Percentiles rank a stretch among this genome's conserved stretches.
phyloP scores from a whole-genome alignment of 1,284 basidiomycete genomes.

The Tremellales sp. region DNA sequence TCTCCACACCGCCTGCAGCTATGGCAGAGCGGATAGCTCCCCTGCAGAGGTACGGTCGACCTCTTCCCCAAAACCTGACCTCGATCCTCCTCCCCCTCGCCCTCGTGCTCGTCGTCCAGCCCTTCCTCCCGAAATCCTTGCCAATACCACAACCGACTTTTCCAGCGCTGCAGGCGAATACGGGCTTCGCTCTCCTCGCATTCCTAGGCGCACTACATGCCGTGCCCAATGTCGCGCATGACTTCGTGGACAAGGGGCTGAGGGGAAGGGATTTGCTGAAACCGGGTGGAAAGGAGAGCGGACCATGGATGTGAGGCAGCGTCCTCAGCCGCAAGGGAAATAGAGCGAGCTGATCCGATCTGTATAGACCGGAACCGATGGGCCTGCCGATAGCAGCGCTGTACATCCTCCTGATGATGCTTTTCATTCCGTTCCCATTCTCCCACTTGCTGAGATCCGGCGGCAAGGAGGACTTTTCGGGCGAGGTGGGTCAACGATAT shows the following conservation, averaged over 20 bases:
- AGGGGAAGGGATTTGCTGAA: constrained; percentile 80
- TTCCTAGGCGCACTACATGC: constrained; percentile 68
- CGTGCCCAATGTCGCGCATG: constrained; percentile 67
- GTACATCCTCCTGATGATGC: constrained; percentile 78
- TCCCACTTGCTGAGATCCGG: constrained; percentile 58
- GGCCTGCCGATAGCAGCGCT: constrained; percentile 86
- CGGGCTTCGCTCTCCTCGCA: constrained; percentile 77
- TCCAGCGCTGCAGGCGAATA: constrained; percentile 55
- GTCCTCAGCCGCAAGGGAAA: background rate
- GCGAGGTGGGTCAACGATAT: constrained; percentile 62
- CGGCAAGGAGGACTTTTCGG: constrained; percentile 62
- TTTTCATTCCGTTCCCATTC: constrained; percentile 87
- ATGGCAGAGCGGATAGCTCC: too few relatives aligned
- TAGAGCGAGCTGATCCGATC: background rate
- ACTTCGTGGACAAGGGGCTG: constrained; percentile 70
- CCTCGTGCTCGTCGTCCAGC: constrained; percentile 18
- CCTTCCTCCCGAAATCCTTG: too few relatives aligned
- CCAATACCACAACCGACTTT: constrained; percentile 33
- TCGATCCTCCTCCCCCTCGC: constrained; percentile 16
- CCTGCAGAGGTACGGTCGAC: too few relatives aligned
- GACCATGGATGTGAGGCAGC: constrained; percentile 60
- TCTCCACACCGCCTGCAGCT: too few relatives aligned
- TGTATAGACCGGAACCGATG: constrained; percentile 79
- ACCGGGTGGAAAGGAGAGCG: constrained; percentile 51
- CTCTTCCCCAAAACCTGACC: constrained; percentile 5